Percentiles rank a stretch among this genome's conserved stretches.
Evolutionary conservation across 768 basidiomycete species (phyloP).

Genomic region (Mycena belliarum): DNA sequence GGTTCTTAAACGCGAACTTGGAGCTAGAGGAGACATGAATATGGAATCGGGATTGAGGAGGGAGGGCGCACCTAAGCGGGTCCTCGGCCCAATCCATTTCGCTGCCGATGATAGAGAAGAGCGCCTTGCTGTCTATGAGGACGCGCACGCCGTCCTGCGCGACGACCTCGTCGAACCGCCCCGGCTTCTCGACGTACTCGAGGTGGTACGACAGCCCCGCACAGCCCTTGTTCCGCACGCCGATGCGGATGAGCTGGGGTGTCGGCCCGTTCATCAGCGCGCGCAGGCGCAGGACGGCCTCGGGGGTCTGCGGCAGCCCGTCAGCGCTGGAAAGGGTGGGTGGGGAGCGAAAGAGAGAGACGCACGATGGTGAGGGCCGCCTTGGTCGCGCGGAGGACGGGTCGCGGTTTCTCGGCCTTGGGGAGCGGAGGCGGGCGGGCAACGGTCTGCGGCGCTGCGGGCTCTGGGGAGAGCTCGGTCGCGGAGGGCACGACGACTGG

Average conservation of each 20-base stretch:
- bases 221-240: slow-evolving; percentile 97
- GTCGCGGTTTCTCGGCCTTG: slow-evolving; percentile 62
- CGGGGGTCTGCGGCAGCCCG: slow-evolving; percentile 59
- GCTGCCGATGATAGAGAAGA: slow-evolving; percentile 97
- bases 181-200: slow-evolving; percentile 90
- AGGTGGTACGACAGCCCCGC: slow-evolving; percentile 87
- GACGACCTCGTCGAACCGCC: slow-evolving; percentile 93
- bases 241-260: slow-evolving; percentile 91
- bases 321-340: no score
- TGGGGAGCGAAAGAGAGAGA: background rate
- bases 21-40: slow-evolving; percentile 45
- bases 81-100: slow-evolving; percentile 99
- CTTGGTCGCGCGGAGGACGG: slow-evolving; percentile 68
- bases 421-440: slow-evolving; percentile 73
- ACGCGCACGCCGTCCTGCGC: slow-evolving; percentile 94
- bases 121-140: slow-evolving; percentile 92
- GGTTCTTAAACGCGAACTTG: slow-evolving; percentile 84
- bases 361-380: slow-evolving; percentile 76
- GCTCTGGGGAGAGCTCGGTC: slow-evolving; percentile 52
- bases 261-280: slow-evolving; percentile 79
- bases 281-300: slow-evolving; percentile 71
- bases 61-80: slow-evolving; percentile 64
- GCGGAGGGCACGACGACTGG: slow-evolving; percentile 52
- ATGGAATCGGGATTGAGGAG: background rate
- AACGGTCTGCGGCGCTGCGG: slow-evolving; percentile 69